Percentiles rank a stretch among this genome's conserved stretches.
Conservation (phyloP, 345 rosid genomes). For the Turnera subulata region DNA sequence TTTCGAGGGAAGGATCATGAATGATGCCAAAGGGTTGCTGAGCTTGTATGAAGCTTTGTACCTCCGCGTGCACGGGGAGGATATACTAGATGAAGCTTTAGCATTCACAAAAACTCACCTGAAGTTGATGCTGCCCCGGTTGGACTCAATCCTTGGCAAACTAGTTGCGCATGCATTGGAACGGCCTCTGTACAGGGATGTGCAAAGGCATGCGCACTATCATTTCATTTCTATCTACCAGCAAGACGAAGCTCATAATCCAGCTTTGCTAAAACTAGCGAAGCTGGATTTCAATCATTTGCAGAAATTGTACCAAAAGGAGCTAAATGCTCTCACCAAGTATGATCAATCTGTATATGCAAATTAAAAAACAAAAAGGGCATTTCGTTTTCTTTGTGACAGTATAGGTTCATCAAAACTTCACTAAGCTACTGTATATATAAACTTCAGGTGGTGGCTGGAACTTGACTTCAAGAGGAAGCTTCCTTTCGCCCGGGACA, state of each 20-base stretch:
- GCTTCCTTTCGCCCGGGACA: no score
- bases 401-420: no score
- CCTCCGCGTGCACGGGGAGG: constrained; percentile 6
- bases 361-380: no score
- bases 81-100: constrained; percentile 9
- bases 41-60: constrained; percentile 20
- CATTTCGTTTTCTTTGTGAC: no score
- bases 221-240: constrained; percentile 18
- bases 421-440: no score
- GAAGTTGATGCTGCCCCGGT: not conserved
- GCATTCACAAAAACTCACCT: not conserved
- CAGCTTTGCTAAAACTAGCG: constrained; percentile 14
- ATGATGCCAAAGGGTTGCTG: constrained; percentile 12
- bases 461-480: no score
- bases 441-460: no score
- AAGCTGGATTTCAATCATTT: constrained; percentile 22
- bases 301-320: constrained; percentile 7
- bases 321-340: constrained; percentile 4
- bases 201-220: constrained; percentile 16
- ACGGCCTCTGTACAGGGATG: constrained; percentile 8
- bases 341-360: no score
- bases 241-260: constrained; percentile 3
- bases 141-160: not conserved
- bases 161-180: constrained; percentile 1
- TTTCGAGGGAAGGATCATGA: not conserved